These are phyloP conservation scores for Chlamydomonas incerta DNA, from an alignment of 139 green algal genomes.

Conservation along the genomic window DNA sequence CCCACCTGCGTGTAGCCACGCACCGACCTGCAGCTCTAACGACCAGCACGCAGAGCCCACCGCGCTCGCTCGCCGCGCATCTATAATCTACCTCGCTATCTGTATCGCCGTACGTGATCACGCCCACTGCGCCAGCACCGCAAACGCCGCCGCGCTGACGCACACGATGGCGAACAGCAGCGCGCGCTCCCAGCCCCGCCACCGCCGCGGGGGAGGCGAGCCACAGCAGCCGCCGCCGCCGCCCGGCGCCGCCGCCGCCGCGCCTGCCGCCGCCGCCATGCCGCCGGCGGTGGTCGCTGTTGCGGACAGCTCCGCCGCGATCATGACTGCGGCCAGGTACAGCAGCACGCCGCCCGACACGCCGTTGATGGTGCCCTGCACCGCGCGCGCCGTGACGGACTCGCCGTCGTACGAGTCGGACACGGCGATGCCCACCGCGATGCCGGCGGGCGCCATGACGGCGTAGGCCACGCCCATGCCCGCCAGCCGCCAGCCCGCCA, in stretches of 20 bases:
- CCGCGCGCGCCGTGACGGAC: neutral
- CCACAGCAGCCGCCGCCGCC: neutral
- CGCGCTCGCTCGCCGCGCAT: no score
- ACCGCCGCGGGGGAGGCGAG: neutral
- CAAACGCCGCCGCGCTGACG: neutral
- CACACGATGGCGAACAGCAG: neutral
- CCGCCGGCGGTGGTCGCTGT: no score
- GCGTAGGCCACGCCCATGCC: slow-evolving; percentile 1
- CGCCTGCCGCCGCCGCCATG: neutral
- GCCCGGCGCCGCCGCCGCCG: no score
- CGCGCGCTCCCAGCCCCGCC: neutral
- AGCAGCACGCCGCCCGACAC: slow-evolving; percentile 42
- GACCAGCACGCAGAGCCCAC: no score
- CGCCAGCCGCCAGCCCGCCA: neutral
- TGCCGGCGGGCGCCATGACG: slow-evolving; percentile 32
- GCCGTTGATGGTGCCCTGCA: slow-evolving; percentile 41
- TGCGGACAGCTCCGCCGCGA: neutral
- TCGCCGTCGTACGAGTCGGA: slow-evolving; percentile 7
- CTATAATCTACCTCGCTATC: no score
- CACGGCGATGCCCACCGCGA: slow-evolving; percentile 30
- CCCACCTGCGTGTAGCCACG: no score
- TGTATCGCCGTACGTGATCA: no score
- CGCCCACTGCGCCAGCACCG: neutral
- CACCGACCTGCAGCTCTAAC: no score
- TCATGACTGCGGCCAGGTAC: slow-evolving; percentile 38